Evolutionary conservation across 495 filamentous ascomycete species (phyloP).

Genomic region (Podospora comata): DNA sequence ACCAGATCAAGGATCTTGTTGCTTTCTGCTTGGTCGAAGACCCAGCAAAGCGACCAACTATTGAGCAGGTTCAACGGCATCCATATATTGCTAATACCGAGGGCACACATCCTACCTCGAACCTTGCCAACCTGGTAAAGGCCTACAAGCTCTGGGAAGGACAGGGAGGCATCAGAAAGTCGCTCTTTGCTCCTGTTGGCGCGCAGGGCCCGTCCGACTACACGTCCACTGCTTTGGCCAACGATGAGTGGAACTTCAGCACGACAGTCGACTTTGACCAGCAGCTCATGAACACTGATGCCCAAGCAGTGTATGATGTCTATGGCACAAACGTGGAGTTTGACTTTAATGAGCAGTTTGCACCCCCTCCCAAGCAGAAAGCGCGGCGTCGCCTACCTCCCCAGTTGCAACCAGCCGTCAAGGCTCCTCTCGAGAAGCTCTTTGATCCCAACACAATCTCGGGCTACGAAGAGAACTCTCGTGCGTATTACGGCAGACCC

Average conservation of each 20-base stretch:
- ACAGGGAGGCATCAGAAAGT: conserved; percentile 75
- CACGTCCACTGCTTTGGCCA: conserved; percentile 37
- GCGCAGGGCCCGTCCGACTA: conserved; percentile 56
- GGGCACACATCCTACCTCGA: conserved; percentile 65
- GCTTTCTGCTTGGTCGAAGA: conserved; percentile 75
- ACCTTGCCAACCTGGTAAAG: conserved; percentile 68
- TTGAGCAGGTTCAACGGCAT: conserved; percentile 62
- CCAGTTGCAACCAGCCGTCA: conserved; percentile 46
- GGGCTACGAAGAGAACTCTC: conserved; percentile 55
- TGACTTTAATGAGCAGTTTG: conserved; percentile 44
- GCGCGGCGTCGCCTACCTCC: conserved; percentile 47
- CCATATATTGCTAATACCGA: conserved; percentile 60
- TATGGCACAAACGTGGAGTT: conserved; percentile 50
- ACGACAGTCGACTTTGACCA: conserved; percentile 81
- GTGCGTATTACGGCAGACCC: conserved; percentile 46
- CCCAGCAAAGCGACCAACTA: conserved; percentile 69
- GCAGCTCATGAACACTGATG: conserved; percentile 46
- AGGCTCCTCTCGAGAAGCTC: conserved; percentile 53
- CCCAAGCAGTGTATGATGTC: conserved; percentile 49
- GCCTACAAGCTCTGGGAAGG: conserved; percentile 85
- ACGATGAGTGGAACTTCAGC: conserved; percentile 90
- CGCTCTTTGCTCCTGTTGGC: conserved; percentile 73
- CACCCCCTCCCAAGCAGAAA: conserved; percentile 40
- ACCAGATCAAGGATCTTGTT: conserved; percentile 71
- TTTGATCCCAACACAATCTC: conserved; percentile 58